A percentile compares a stretch with the other conserved stretches of the same genome.
These are phyloP conservation scores for Cucurbita moschata DNA, from an alignment of 306 rosid genomes.

Conservation along the genomic window DNA sequence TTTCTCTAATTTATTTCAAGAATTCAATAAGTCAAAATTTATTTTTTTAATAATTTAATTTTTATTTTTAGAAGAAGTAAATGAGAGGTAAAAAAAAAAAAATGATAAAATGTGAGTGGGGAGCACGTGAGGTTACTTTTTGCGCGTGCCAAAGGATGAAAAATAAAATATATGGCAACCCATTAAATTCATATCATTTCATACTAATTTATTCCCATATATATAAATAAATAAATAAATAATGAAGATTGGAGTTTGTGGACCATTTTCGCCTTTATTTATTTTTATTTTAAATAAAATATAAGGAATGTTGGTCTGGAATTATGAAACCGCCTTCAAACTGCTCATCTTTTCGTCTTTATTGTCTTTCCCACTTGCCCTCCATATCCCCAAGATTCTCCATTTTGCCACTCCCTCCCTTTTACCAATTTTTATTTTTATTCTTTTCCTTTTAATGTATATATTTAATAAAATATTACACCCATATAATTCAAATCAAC, in stretches of 20 bases:
- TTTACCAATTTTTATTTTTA: not conserved
- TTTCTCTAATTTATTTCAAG: not conserved
- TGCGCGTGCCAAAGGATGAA: conserved; percentile 67
- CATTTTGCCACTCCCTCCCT: not conserved
- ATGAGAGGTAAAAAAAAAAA: not conserved
- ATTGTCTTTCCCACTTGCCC: not conserved
- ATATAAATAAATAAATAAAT: not conserved
- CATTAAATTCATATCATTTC: not conserved
- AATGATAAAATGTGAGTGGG: conserved; percentile 17
- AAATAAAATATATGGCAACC: not conserved
- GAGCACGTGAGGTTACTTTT: conserved; percentile 73
- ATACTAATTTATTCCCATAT: not conserved
- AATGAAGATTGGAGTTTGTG: not conserved
- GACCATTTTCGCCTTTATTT: conserved; percentile 6
- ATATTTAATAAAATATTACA: too few species aligned
- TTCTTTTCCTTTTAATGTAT: not conserved
- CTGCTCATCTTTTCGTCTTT: conserved; percentile 2
- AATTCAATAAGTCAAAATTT: too few species aligned
- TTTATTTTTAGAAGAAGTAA: too few species aligned
- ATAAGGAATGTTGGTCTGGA: conserved; percentile 11
- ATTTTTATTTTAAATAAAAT: not conserved
- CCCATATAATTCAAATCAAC: too few species aligned
- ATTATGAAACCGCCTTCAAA: conserved; percentile 10
- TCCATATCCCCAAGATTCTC: not conserved
- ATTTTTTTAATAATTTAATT: too few species aligned